These are phyloP conservation scores for Phycomyces blakesleeanus DNA, from an alignment of 192 early-diverging fungal genomes.

Conservation along the genomic window DNA sequence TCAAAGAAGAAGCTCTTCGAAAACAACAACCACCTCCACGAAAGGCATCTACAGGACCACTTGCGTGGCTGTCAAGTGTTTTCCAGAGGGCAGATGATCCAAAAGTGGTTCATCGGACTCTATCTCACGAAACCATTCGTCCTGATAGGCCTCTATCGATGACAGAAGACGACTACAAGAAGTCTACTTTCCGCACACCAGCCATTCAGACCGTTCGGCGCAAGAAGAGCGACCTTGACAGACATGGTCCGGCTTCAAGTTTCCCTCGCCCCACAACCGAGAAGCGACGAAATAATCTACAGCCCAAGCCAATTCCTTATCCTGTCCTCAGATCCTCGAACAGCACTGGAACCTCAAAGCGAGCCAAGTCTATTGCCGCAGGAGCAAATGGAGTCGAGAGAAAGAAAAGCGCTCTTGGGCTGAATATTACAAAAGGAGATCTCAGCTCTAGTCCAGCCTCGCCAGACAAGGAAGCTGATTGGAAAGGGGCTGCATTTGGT, in stretches of 20 bases:
- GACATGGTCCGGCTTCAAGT: slow-evolving; percentile 11
- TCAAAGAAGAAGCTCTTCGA: slow-evolving; percentile 5
- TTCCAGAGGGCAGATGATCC: background rate
- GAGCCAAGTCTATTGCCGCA: slow-evolving; percentile 12
- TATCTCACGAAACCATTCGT: background rate
- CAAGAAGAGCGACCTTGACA: slow-evolving; percentile 16
- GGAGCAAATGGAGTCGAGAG: slow-evolving; percentile 11
- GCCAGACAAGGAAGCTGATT: background rate
- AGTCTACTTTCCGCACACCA: background rate
- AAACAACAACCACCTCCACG: background rate
- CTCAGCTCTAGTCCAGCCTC: background rate
- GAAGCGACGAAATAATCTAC: background rate
- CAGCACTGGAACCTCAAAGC: slow-evolving; percentile 5
- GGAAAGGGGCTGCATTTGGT: slow-evolving; percentile 5
- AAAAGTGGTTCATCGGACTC: background rate
- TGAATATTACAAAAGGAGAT: background rate
- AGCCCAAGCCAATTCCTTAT: background rate
- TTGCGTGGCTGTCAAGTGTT: slow-evolving; percentile 9
- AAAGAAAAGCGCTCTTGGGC: background rate
- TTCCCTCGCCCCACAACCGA: slow-evolving; percentile 4
- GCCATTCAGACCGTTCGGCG: background rate
- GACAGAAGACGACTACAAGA: background rate
- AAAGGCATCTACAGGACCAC: background rate
- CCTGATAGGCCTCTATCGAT: background rate
- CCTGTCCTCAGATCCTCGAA: background rate